Base-by-base conservation (phyloP, 108 stramenopile species). In the Skeletonema marinoi region DNA sequence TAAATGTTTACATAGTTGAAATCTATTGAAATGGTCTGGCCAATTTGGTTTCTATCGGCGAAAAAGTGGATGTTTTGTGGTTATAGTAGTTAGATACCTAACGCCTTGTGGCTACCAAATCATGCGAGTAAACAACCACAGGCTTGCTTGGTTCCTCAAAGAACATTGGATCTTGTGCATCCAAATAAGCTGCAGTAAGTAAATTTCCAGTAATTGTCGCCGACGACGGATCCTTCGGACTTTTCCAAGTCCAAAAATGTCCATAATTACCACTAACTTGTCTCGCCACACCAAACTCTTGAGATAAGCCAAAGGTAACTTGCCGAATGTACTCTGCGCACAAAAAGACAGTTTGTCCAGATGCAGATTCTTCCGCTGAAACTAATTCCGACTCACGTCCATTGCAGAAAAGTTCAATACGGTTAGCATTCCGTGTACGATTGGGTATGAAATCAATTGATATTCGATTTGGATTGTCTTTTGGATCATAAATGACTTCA, bases 401-500 rank as follows among this genome's bases (percentile, higher is more conserved):
- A 74, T 94, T 94, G 67, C 85, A 90, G 72, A 94, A 94, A 12
- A 94, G 54, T 80, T 94, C 93, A 60, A 94, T 89, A n/a, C 93
- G 86, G 71, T 94, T 90, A 10, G 93, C 93, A 83, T 94, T 94
- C 29, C 74, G 74, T 48, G 93, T 94, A 48, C 81, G 78, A 66
- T 94, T 84, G 5, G 84, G 86, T n/a, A 88, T 78, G 83, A 94
- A 94, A 19, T 85, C 89, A 63, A 92, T 92, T 2, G 88, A 89
- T 32, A 94, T 66, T 36, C 93, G 76, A 72, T 94, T 94, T 3
- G 93, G 88, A 72, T 92, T 92, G 61, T 65, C 50, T 41, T 69
- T 80, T 12, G 80, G 74, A 82, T 92, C 87, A 68, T 94, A 92
- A 1, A 83, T 35, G 7, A 94, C 87, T 13, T 83, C 67, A 13